Percentiles rank a stretch among this genome's conserved stretches.
These are phyloP conservation scores for Epipyxis sp. DNA, from an alignment of 108 stramenopile species.

Conservation along the genomic window DNA sequence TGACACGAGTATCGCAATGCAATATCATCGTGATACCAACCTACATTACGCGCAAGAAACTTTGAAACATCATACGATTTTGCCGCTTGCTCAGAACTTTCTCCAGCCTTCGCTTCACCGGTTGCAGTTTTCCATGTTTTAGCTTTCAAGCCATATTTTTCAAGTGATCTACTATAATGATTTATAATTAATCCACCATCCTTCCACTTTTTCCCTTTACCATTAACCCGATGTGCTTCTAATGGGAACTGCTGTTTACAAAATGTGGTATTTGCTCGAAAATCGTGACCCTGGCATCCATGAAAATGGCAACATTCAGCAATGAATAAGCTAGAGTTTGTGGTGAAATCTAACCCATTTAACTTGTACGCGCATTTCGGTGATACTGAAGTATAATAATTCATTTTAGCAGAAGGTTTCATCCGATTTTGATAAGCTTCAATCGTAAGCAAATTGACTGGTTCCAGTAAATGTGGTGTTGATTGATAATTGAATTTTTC, in stretches of 20 bases:
- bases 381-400: slow-evolving; percentile 25
- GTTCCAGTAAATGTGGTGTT: slow-evolving; percentile 23
- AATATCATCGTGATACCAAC: slow-evolving; percentile 17
- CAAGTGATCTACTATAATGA: slow-evolving; percentile 21
- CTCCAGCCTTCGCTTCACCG: slow-evolving; percentile 12
- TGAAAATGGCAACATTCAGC: slow-evolving; percentile 32
- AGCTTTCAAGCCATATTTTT: slow-evolving; percentile 18
- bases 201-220: not conserved
- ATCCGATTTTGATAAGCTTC: slow-evolving; percentile 27
- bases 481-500: slow-evolving; percentile 19
- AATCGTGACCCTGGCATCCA: slow-evolving; percentile 17
- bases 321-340: not conserved
- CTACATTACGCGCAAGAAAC: slow-evolving; percentile 2
- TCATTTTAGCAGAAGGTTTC: not conserved
- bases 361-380: slow-evolving; percentile 15
- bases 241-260: not conserved
- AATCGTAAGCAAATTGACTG: slow-evolving; percentile 24
- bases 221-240: not conserved
- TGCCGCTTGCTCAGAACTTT: not conserved
- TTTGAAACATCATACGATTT: slow-evolving; percentile 17
- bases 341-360: not conserved
- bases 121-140: slow-evolving; percentile 29
- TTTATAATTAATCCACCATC: slow-evolving; percentile 3
- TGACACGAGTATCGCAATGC: slow-evolving; percentile 24
- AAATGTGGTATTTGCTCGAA: not conserved